Conservation (phyloP, 78 protist genomes). For the Polysphondylium violaceum region DNA sequence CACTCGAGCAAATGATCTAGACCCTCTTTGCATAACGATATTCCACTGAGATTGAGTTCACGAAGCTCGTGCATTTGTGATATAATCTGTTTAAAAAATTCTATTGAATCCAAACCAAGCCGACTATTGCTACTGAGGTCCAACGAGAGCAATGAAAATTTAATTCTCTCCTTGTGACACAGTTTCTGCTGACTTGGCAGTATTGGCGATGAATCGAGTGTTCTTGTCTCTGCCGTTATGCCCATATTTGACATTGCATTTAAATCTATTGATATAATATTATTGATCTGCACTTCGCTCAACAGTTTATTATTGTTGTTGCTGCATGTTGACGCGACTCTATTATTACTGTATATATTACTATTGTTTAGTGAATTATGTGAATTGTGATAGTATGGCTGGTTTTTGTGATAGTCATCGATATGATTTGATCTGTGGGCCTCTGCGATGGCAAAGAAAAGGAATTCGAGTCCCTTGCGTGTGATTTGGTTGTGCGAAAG, state of each 20-base stretch:
- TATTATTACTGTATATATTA: background rate
- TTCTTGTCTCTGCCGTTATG: background rate
- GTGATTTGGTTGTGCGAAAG: slow-evolving; percentile 31
- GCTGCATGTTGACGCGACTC: background rate
- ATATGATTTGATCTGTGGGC: slow-evolving; percentile 25
- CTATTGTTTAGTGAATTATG: background rate
- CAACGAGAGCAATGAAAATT: background rate
- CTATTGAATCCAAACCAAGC: slow-evolving; percentile 29
- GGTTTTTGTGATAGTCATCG: background rate
- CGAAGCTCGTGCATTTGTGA: background rate
- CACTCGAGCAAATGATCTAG: background rate
- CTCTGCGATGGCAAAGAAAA: slow-evolving; percentile 11
- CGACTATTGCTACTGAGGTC: slow-evolving; percentile 26
- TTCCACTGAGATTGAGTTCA: background rate
- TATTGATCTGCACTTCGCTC: background rate
- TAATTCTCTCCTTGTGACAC: background rate
- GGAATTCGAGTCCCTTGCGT: slow-evolving; percentile 19
- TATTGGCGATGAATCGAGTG: background rate
- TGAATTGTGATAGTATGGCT: background rate
- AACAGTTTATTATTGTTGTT: background rate
- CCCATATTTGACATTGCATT: background rate
- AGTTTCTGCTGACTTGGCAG: slow-evolving; percentile 14
- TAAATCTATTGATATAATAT: slow-evolving; percentile 1
- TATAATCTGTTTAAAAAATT: background rate
- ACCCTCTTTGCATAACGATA: slow-evolving; percentile 9